A percentile compares a stretch with the other conserved stretches of the same genome.
phyloP scores from a whole-genome alignment of 176 grass and related monocot genomes.

The Ampelocalamus luodianensis region DNA sequence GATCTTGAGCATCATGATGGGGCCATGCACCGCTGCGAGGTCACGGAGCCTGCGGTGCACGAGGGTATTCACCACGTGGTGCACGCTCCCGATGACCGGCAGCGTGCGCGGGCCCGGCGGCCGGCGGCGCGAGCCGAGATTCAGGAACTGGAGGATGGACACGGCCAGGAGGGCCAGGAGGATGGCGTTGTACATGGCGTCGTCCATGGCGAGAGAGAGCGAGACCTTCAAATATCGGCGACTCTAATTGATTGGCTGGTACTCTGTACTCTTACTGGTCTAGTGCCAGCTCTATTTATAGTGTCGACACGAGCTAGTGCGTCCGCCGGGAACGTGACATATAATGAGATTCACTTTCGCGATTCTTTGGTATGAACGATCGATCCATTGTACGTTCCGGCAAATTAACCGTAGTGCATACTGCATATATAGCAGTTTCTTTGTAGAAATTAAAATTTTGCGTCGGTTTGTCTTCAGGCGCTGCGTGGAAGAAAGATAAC shows the following conservation, averaged over 20 bases:
- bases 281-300: background rate
- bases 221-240: background rate
- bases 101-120: slow-evolving; percentile 41
- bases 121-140: background rate
- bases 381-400: slow-evolving; percentile 1
- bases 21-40: slow-evolving; percentile 38
- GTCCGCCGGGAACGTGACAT: too few relatives aligned
- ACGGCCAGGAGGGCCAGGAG: slow-evolving; percentile 37
- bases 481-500: too few relatives aligned
- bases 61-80: slow-evolving; percentile 46
- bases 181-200: slow-evolving; percentile 41
- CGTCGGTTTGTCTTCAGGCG: too few relatives aligned
- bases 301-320: background rate
- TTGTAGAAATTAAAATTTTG: too few relatives aligned
- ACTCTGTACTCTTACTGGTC: too few relatives aligned
- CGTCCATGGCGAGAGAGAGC: slow-evolving; percentile 51
- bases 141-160: slow-evolving; percentile 37
- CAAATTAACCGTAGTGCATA: background rate
- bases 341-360: slow-evolving; percentile 22
- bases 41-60: slow-evolving; percentile 37
- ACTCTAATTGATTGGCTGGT: background rate
- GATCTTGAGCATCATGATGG: slow-evolving; percentile 51
- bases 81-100: slow-evolving; percentile 48
- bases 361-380: slow-evolving; percentile 29
- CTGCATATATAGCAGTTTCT: too few relatives aligned